These are phyloP conservation scores for Cryphonectria nitschkei DNA, from an alignment of 2,329 filamentous ascomycete genomes.

Conservation along the genomic window DNA sequence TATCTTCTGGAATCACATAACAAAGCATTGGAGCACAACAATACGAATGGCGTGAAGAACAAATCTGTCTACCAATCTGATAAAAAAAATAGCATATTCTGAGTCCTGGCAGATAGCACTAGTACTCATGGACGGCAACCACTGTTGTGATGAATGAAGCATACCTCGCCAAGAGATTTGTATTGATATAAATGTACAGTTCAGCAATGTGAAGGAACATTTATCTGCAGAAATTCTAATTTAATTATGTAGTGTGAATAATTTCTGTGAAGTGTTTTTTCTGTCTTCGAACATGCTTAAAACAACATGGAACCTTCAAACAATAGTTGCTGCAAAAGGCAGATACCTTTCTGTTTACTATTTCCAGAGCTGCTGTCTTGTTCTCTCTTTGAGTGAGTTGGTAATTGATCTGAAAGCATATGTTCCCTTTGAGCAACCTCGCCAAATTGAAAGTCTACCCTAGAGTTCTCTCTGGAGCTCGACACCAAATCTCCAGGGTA, in stretches of 20 bases:
- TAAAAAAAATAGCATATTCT: accelerated
- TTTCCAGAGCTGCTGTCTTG: neutral
- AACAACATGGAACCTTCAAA: neutral
- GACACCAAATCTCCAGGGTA: neutral
- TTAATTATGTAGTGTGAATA: neutral
- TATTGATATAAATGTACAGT: no score
- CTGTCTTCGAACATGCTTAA: neutral
- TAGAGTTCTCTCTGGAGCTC: neutral
- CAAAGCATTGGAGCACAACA: neutral
- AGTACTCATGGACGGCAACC: no score
- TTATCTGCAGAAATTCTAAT: neutral
- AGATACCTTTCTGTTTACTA: neutral
- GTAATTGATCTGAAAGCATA: no score
- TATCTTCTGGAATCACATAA: neutral
- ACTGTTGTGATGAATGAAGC: no score
- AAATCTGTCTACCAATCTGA: neutral
- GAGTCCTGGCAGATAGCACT: neutral
- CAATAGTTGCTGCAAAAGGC: neutral
- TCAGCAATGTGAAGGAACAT: no score
- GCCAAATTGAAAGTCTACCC: neutral
- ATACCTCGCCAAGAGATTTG: no score
- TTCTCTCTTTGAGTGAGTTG: neutral
- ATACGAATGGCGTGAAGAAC: neutral
- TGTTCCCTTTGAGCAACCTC: neutral
- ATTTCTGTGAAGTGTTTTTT: neutral